A percentile compares a stretch with the other conserved stretches of the same genome.
These are phyloP conservation scores for Psilocybe subaeruginosa DNA, from an alignment of 768 basidiomycete species.

Conservation along the genomic window DNA sequence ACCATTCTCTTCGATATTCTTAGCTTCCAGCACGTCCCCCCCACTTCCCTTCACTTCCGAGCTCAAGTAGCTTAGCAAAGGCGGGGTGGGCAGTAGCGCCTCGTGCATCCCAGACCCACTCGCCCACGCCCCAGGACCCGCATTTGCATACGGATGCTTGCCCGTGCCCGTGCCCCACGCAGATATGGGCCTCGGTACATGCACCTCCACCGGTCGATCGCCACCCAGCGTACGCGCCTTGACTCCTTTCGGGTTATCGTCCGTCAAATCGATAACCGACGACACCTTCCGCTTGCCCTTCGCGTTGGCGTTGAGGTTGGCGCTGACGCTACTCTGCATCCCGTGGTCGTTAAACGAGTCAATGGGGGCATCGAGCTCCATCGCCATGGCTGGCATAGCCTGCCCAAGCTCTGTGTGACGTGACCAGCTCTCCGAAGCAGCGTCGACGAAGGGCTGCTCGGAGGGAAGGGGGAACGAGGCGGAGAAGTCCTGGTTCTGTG, in stretches of 20 bases:
- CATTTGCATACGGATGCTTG: conserved; percentile 5
- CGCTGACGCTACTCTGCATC: conserved; percentile 24
- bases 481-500: conserved; percentile 22
- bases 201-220: conserved; percentile 53
- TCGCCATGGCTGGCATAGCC: conserved; percentile 5
- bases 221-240: conserved; percentile 70
- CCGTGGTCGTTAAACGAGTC: conserved; percentile 47
- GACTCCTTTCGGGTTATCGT: conserved; percentile 34
- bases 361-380: conserved; percentile 57
- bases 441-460: conserved; percentile 48
- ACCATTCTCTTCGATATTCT: conserved; percentile 75
- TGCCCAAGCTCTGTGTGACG: conserved; percentile 29
- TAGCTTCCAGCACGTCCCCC: conserved; percentile 67
- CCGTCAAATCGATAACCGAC: conserved; percentile 36
- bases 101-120: conserved; percentile 22
- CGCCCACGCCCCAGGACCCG: conserved; percentile 6
- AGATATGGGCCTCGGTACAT: conserved; percentile 58
- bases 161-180: conserved; percentile 24
- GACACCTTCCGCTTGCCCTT: conserved; percentile 58
- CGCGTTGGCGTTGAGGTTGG: conserved; percentile 10
- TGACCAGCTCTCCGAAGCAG: conserved; percentile 36
- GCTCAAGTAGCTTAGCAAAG: conserved; percentile 62
- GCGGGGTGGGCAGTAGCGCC: conserved; percentile 54
- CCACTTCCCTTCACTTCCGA: conserved; percentile 67
- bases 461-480: conserved; percentile 50